Base-by-base conservation (phyloP, 345 rosid genomes). In the Camelina laxa region DNA sequence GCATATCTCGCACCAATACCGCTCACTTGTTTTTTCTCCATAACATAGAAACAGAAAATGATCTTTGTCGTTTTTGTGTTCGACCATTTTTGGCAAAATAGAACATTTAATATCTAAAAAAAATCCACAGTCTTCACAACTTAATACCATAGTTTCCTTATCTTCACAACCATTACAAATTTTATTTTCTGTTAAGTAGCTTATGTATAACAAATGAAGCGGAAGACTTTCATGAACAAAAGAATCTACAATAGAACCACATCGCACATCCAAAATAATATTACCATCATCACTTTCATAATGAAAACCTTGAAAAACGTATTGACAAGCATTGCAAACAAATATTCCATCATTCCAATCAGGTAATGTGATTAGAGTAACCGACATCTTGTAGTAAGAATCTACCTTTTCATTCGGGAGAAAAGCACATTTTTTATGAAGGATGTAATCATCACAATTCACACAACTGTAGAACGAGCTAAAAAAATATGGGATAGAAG, bases 231-330 rank as follows among this genome's bases (percentile, higher is more conserved):
- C 75, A 48, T 71, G 75, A 9, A 35, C 15, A 6, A 35, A 48
- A 15, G 67, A 66, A 21, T 59, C 75, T n/a, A 56, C 45, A 13
- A 70, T 45, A 5, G 74, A 58, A 33, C 74, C 74, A 45, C 65
- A 70, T 14, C 60, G 67, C 50, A 60, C 67, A 60, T 60, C 67
- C 14, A 39, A 4, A 39, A 39, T 3, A 39, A 39, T 3, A 38
- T 38, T 38, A 3, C 5, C 14, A 10, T 38, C 42, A 10, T 38
- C 42, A 11, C 14, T 38, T 3, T 3, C 4, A 9, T 38, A 10
- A 38, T 3, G 14, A 38, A 39, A 39, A 39, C 42, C 14, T 39
- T 11, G 14, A 39, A 39, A 39, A 10, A 3, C 0, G 14, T 39
- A 39, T 39, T 39, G 42, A 39, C 42, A 39, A 39, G 14, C 42